These are phyloP conservation scores for Paraconiothyrium brasiliense DNA, from an alignment of 2,329 filamentous ascomycete genomes.

Conservation along the genomic window DNA sequence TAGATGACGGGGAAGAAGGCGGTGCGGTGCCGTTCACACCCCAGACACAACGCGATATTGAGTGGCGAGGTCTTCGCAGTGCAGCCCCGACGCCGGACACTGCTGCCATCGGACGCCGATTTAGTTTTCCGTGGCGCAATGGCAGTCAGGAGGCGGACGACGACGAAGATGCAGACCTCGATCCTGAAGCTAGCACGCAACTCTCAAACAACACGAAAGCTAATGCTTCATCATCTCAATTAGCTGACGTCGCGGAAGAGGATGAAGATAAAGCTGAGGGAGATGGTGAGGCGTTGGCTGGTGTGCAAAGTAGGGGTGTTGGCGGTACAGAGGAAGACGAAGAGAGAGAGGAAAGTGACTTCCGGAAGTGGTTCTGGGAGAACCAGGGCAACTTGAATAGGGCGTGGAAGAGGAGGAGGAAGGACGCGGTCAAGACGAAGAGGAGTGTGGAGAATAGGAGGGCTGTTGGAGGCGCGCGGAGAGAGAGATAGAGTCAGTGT, in stretches of 20 bases:
- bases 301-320: slow-evolving; percentile 21
- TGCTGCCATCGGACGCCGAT: slow-evolving; percentile 74
- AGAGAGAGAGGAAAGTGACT: slow-evolving; percentile 63
- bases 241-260: slow-evolving; percentile 38
- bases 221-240: slow-evolving; percentile 30
- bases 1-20: slow-evolving; percentile 50
- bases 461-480: slow-evolving; percentile 19
- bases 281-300: slow-evolving; percentile 17
- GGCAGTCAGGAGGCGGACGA: slow-evolving; percentile 54
- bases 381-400: slow-evolving; percentile 59
- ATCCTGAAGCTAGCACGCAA: slow-evolving; percentile 34
- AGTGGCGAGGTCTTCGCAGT: slow-evolving; percentile 78
- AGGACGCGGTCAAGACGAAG: slow-evolving; percentile 68
- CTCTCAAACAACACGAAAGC: slow-evolving; percentile 44
- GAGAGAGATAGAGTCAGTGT: not conserved
- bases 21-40: slow-evolving; percentile 74
- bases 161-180: slow-evolving; percentile 55
- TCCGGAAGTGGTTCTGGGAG: slow-evolving; percentile 69
- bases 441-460: slow-evolving; percentile 68
- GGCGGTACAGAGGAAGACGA: slow-evolving; percentile 25
- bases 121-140: slow-evolving; percentile 61
- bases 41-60: slow-evolving; percentile 80
- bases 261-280: slow-evolving; percentile 39
- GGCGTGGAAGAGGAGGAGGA: slow-evolving; percentile 63
- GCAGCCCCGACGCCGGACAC: slow-evolving; percentile 96